A percentile compares a stretch with the other conserved stretches of the same genome.
Conservation (phyloP, 495 filamentous ascomycete genomes). For the Penicillium parvum region DNA sequence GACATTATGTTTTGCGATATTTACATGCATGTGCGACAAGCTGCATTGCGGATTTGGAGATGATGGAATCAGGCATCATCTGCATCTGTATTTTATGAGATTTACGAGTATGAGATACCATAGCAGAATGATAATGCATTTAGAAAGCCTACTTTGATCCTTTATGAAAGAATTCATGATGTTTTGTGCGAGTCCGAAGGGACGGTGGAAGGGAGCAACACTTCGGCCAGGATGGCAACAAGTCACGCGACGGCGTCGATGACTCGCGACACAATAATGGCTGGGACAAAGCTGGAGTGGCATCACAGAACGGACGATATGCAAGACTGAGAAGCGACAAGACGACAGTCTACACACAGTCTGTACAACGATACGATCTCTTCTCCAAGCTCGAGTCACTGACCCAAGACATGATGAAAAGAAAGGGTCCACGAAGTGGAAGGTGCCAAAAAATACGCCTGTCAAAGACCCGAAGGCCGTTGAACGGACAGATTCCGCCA, state of each 20-base stretch:
- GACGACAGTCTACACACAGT: too few species aligned
- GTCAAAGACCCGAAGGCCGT: constrained; percentile 66
- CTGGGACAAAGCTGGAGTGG: too few species aligned
- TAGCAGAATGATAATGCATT: neutral
- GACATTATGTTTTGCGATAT: neutral
- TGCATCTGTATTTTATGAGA: constrained; percentile 10
- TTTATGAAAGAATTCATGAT: too few species aligned
- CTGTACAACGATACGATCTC: too few species aligned
- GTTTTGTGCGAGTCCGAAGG: too few species aligned
- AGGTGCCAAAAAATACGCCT: constrained; percentile 71
- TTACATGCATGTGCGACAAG: constrained; percentile 11
- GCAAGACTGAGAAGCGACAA: too few species aligned
- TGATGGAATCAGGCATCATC: neutral
- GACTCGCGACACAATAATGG: too few species aligned
- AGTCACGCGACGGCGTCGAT: too few species aligned
- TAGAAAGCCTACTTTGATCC: too few species aligned
- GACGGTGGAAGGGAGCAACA: too few species aligned
- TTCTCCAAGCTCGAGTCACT: constrained; percentile 50
- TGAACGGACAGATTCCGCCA: constrained; percentile 61
- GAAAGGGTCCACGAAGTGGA: constrained; percentile 35
- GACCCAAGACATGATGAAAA: constrained; percentile 55
- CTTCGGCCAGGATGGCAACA: too few species aligned
- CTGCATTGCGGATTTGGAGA: constrained; percentile 6
- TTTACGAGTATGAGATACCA: constrained; percentile 15
- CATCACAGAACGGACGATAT: too few species aligned